Conservation (phyloP, 768 basidiomycete species). For the Lentinula raphanica region DNA sequence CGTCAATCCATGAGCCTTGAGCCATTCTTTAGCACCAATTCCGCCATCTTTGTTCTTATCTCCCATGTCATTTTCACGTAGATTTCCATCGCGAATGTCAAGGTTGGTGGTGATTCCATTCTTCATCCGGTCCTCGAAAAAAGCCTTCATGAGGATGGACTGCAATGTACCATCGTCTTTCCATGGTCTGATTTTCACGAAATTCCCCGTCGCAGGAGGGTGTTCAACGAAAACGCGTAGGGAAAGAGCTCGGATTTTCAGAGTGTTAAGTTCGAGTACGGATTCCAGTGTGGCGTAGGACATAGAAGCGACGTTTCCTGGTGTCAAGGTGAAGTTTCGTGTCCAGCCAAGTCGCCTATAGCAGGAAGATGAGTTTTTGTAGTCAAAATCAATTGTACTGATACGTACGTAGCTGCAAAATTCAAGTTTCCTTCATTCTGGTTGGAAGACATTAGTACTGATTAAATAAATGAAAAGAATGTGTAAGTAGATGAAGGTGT, state of each 20-base stretch:
- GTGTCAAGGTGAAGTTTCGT: conserved; percentile 17
- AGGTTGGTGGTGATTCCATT: conserved; percentile 16
- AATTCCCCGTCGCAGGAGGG: conserved; percentile 17
- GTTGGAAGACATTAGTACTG: neutral
- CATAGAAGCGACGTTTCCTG: conserved; percentile 16
- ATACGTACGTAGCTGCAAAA: conserved; percentile 9
- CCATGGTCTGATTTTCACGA: conserved; percentile 16
- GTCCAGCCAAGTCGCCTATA: conserved; percentile 21
- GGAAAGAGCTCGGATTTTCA: conserved; percentile 18
- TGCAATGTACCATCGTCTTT: conserved; percentile 20
- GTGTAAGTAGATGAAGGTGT: neutral
- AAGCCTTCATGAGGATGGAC: conserved; percentile 18
- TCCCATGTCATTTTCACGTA: neutral
- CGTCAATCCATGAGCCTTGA: conserved; percentile 3
- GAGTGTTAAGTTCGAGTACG: conserved; percentile 20
- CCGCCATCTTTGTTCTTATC: neutral
- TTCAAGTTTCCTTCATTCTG: conserved; percentile 6
- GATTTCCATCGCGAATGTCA: conserved; percentile 18
- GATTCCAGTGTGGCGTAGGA: conserved; percentile 20
- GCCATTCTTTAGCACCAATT: conserved; percentile 4
- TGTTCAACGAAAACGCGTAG: conserved; percentile 19
- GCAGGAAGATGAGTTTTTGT: neutral
- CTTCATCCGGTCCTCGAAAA: conserved; percentile 16
- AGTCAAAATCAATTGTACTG: neutral
- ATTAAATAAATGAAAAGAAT: neutral